phyloP scores from a whole-genome alignment of 2,329 filamentous ascomycete genomes.

The Penicillium sp. region DNA sequence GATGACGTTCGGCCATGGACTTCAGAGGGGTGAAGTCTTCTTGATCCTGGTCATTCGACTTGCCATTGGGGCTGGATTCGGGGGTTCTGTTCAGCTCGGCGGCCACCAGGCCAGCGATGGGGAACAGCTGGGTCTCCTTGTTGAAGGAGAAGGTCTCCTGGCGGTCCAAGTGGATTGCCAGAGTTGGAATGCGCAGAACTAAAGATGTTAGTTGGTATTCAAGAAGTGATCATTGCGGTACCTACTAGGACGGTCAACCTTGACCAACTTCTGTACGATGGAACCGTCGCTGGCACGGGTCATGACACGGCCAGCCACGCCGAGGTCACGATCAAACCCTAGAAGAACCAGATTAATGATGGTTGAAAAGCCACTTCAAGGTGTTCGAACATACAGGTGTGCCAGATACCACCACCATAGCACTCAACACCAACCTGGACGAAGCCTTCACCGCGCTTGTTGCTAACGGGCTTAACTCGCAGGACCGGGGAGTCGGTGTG shows the following conservation, averaged over 20 bases:
- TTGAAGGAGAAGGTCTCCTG: slow-evolving; percentile 88
- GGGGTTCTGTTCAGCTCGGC: slow-evolving; percentile 83
- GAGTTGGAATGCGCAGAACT: slow-evolving; percentile 85
- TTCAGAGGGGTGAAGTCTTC: slow-evolving; percentile 75
- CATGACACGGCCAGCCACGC: slow-evolving; percentile 86
- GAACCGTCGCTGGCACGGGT: slow-evolving; percentile 73
- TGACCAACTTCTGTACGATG: slow-evolving; percentile 83
- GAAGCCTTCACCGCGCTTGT: slow-evolving; percentile 83
- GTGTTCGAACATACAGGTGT: slow-evolving; percentile 65
- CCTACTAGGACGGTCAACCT: slow-evolving; percentile 78
- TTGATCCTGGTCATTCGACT: slow-evolving; percentile 45
- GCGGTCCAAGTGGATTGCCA: slow-evolving; percentile 92
- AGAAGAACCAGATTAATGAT: slow-evolving; percentile 15
- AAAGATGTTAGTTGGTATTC: slow-evolving; percentile 2
- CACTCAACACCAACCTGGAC: slow-evolving; percentile 95
- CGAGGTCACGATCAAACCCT: slow-evolving; percentile 93
- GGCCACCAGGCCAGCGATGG: slow-evolving; percentile 84
- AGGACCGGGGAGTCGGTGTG: slow-evolving; percentile 95
- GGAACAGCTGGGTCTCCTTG: slow-evolving; percentile 95
- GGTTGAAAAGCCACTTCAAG: not conserved
- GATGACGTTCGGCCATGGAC: slow-evolving; percentile 79
- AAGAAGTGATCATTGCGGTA: not conserved
- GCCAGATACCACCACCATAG: slow-evolving; percentile 96
- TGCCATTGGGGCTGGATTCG: slow-evolving; percentile 39
- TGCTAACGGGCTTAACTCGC: slow-evolving; percentile 91